These are phyloP conservation scores for Diaporthe australafricana DNA, from an alignment of 2,329 filamentous ascomycete genomes.

Conservation along the genomic window DNA sequence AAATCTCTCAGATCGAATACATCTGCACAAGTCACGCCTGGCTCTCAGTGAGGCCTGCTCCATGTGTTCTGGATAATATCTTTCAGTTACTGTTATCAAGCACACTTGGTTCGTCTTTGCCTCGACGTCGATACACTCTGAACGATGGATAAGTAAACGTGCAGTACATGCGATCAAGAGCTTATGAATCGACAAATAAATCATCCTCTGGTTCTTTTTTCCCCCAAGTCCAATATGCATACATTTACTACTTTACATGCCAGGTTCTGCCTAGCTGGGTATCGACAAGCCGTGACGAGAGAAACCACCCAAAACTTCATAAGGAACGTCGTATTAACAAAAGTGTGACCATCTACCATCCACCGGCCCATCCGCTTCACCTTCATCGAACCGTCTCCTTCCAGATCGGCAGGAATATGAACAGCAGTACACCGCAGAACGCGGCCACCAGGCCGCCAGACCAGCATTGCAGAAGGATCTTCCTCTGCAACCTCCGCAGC, in stretches of 20 bases:
- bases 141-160: background rate
- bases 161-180: background rate
- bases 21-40: background rate
- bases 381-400: constrained; percentile 44
- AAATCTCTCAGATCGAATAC: background rate
- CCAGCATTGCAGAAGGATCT: constrained; percentile 57
- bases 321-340: constrained; percentile 4
- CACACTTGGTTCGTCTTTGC: too few species aligned
- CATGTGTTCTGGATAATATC: too few species aligned
- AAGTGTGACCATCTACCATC: background rate
- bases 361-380: background rate
- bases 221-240: background rate
- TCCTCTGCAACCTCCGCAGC: constrained; percentile 55
- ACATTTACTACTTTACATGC: constrained; percentile 14
- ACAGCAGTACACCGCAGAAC: constrained; percentile 50
- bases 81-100: too few species aligned
- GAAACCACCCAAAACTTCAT: background rate
- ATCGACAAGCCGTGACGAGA: constrained; percentile 18
- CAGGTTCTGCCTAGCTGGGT: constrained; percentile 15
- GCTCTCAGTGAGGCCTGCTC: background rate
- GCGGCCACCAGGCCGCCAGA: constrained; percentile 52
- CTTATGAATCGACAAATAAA: background rate
- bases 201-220: background rate
- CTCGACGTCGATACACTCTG: background rate
- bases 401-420: constrained; percentile 59